Evolutionary conservation across 768 basidiomycete species (phyloP).

Genomic region (Tricholoma furcatifolium): DNA sequence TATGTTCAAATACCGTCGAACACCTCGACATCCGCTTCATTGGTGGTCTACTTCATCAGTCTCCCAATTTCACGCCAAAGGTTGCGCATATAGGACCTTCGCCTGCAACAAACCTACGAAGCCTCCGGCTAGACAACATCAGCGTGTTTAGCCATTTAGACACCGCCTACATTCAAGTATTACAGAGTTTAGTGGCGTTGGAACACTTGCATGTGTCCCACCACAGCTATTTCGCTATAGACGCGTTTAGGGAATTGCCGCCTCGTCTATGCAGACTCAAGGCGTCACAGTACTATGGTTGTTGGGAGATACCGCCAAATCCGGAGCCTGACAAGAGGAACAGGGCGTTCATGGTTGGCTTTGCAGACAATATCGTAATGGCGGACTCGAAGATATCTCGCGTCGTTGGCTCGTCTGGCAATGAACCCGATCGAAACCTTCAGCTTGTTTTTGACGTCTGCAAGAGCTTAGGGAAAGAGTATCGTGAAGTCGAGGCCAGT

Average conservation of each 20-base stretch:
- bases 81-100: neutral
- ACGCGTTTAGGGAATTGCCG: conserved; percentile 24
- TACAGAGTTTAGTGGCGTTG: conserved; percentile 21
- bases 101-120: conserved; percentile 16
- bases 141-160: conserved; percentile 23
- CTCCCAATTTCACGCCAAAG: conserved; percentile 19
- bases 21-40: conserved; percentile 27
- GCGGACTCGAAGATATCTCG: neutral
- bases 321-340: neutral
- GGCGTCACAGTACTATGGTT: conserved; percentile 22
- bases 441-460: conserved; percentile 1
- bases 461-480: conserved; percentile 1
- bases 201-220: conserved; percentile 26
- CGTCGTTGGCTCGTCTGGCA: conserved; percentile 1
- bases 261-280: conserved; percentile 16
- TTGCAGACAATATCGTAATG: neutral
- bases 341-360: conserved; percentile 1
- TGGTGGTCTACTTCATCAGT: conserved; percentile 24
- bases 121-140: conserved; percentile 27
- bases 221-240: conserved; percentile 21
- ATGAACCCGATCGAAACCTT: neutral
- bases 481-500: conserved; percentile 1
- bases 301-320: conserved; percentile 6
- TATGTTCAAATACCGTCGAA: conserved; percentile 21
- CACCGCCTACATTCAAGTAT: conserved; percentile 21